A percentile compares a stretch with the other conserved stretches of the same genome.
Evolutionary conservation across 2,329 filamentous ascomycete genomes (phyloP).

Genomic region (Calonectria pauciramosa): DNA sequence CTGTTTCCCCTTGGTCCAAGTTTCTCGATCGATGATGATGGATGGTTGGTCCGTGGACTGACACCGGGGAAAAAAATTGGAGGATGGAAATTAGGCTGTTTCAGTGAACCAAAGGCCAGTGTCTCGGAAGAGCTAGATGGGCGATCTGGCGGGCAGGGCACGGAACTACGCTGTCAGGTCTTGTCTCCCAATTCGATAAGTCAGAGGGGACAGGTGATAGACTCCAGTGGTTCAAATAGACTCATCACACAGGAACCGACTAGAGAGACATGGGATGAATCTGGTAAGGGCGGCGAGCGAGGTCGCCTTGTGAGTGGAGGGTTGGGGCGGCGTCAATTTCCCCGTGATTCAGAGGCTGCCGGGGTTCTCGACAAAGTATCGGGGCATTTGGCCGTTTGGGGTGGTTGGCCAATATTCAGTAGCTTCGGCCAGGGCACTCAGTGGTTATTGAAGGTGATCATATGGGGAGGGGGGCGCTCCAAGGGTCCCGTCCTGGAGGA

Average conservation of each 20-base stretch:
- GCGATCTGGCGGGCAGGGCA: neutral
- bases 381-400: conserved; percentile 34
- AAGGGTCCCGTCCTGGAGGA: neutral
- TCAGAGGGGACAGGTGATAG: neutral
- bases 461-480: neutral
- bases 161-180: neutral
- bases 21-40: neutral
- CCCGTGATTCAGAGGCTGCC: conserved; percentile 22
- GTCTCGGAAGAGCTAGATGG: conserved; percentile 19
- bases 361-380: conserved; percentile 4
- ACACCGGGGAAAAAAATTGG: neutral
- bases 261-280: conserved; percentile 3
- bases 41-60: conserved; percentile 14
- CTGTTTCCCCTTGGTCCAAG: neutral
- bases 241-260: neutral
- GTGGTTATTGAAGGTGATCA: neutral
- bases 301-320: conserved; percentile 7
- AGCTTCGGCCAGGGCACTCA: neutral
- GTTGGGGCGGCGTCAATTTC: conserved; percentile 19
- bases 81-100: conserved; percentile 41
- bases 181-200: neutral
- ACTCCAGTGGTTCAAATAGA: neutral
- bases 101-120: conserved; percentile 31
- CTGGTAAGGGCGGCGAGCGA: conserved; percentile 1
- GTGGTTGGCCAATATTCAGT: conserved; percentile 1